Evolutionary conservation across 2,329 filamentous ascomycete species (phyloP).

Genomic region (Stagonosporopsis rhizophila): DNA sequence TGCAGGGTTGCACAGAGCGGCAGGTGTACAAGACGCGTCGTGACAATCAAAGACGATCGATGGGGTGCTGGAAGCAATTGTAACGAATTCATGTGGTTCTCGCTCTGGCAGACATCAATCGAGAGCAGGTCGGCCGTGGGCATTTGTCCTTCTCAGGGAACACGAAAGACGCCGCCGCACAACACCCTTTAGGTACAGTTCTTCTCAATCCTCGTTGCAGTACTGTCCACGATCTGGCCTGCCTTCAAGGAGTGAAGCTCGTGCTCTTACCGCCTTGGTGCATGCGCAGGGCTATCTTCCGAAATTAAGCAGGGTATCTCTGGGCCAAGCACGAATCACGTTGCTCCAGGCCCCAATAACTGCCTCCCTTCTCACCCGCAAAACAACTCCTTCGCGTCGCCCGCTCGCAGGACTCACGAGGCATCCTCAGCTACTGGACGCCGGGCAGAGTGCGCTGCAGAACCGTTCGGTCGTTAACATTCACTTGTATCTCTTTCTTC

Average conservation of each 20-base stretch:
- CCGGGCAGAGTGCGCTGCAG: conserved; percentile 26
- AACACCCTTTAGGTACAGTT: neutral
- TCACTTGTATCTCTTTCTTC: conserved; percentile 31
- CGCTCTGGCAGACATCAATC: neutral
- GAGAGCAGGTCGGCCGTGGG: neutral
- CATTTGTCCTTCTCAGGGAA: neutral
- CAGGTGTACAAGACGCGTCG: conserved; percentile 5
- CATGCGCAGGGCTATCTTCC: conserved; percentile 17
- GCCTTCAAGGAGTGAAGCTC: conserved; percentile 7
- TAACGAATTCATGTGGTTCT: neutral
- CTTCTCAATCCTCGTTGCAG: neutral
- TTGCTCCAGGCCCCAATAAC: conserved; percentile 24
- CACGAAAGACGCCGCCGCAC: neutral
- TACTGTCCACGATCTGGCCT: conserved; percentile 1
- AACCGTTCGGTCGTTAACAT: conserved; percentile 26
- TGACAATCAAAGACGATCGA: conserved; percentile 9
- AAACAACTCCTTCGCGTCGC: conserved; percentile 29
- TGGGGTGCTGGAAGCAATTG: conserved; percentile 1
- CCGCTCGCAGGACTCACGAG: conserved; percentile 29
- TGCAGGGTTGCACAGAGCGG: conserved; percentile 17
- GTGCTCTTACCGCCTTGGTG: conserved; percentile 14
- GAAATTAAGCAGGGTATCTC: conserved; percentile 19
- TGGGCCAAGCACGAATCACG: conserved; percentile 39
- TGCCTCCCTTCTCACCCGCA: conserved; percentile 26
- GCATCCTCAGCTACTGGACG: conserved; percentile 29